These are phyloP conservation scores for Trichoderma parareesei DNA, from an alignment of 495 filamentous ascomycete genomes.

Conservation along the genomic window DNA sequence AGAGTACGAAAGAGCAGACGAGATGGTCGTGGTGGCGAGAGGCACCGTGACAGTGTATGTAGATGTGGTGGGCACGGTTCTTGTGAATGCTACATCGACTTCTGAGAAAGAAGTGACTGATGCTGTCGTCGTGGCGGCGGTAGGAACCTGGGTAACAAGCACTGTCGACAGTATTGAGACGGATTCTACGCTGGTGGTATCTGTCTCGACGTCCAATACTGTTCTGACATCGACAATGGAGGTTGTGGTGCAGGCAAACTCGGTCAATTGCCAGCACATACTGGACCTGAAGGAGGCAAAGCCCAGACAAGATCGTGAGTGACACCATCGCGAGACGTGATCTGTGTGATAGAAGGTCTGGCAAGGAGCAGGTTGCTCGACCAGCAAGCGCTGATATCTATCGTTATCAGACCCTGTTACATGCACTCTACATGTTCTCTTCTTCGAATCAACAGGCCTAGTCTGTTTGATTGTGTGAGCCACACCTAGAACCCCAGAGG, in stretches of 20 bases:
- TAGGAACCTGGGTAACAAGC: not conserved
- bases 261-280: not conserved
- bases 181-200: not conserved
- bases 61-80: not conserved
- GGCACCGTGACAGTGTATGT: not conserved
- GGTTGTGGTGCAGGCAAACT: not conserved
- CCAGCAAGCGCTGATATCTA: not conserved
- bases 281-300: not conserved
- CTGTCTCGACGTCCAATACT: not conserved
- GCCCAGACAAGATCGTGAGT: not conserved
- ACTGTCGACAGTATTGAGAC: not conserved
- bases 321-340: not conserved
- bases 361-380: not conserved
- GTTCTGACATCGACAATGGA: not conserved
- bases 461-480: not conserved
- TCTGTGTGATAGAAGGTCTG: not conserved
- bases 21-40: not conserved
- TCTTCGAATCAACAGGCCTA: not conserved
- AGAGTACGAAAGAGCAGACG: not conserved
- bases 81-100: not conserved
- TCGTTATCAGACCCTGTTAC: not conserved
- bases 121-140: not conserved
- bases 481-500: not conserved
- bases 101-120: not conserved
- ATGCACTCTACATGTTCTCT: not conserved